Evolutionary conservation across 2,329 filamentous ascomycete species (phyloP).

Genomic region (Verticillium albo-atrum): DNA sequence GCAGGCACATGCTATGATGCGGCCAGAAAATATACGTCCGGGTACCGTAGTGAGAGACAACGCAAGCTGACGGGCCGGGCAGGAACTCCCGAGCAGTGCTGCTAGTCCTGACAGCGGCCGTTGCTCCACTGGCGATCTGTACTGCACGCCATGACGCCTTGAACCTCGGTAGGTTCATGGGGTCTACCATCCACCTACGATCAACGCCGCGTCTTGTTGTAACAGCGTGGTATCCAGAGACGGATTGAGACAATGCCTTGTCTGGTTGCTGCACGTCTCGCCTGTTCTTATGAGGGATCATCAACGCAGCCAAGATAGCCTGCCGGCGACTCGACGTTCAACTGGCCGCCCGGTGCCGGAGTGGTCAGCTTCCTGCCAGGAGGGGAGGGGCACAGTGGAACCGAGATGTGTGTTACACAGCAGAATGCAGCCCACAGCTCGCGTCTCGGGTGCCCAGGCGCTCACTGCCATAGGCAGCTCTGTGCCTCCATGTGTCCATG

Average conservation of each 20-base stretch:
- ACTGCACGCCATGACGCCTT: neutral
- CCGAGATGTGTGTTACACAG: neutral
- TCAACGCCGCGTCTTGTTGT: neutral
- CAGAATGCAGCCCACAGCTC: neutral
- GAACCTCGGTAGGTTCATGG: neutral
- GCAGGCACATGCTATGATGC: neutral
- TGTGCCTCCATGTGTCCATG: neutral
- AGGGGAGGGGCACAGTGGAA: neutral
- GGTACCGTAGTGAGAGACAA: too few relatives aligned
- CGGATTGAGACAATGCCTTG: neutral
- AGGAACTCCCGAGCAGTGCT: too few relatives aligned
- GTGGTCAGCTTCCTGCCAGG: too few relatives aligned
- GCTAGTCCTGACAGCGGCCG: neutral
- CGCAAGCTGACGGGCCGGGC: too few relatives aligned
- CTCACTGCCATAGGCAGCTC: neutral
- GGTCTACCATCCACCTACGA: neutral
- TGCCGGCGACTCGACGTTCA: too few relatives aligned
- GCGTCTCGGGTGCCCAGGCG: neutral
- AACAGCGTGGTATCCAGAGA: neutral
- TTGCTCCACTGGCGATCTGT: neutral
- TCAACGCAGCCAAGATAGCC: too few relatives aligned
- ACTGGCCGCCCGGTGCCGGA: too few relatives aligned
- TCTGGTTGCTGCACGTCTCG: too few relatives aligned
- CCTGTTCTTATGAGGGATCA: too few relatives aligned
- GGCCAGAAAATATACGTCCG: too few relatives aligned